These are phyloP conservation scores for Taphrina sp. DNA, from an alignment of 1,139 yeast genomes.

Conservation along the genomic window DNA sequence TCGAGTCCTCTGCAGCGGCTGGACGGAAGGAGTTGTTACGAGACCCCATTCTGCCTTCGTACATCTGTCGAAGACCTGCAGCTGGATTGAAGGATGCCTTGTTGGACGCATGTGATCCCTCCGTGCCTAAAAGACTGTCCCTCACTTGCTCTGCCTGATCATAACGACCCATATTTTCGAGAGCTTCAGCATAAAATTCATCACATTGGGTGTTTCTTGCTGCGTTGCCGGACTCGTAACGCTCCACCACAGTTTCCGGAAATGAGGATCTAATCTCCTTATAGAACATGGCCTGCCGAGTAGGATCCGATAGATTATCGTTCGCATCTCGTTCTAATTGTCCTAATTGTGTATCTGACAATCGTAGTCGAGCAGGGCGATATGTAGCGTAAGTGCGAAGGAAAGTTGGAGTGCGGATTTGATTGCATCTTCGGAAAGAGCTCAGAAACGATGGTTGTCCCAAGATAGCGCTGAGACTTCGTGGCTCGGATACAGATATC, in stretches of 20 bases:
- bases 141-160: slow-evolving; percentile 20
- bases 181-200: slow-evolving; percentile 51
- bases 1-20: background rate
- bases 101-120: background rate
- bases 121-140: slow-evolving; percentile 3
- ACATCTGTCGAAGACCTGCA: background rate
- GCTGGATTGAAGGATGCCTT: background rate
- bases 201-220: slow-evolving; percentile 78
- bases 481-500: too few species aligned
- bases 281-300: slow-evolving; percentile 74
- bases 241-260: slow-evolving; percentile 87
- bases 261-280: slow-evolving; percentile 71
- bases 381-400: background rate
- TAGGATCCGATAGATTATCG: slow-evolving; percentile 2
- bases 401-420: background rate
- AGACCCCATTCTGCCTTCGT: background rate
- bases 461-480: too few species aligned
- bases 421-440: too few species aligned
- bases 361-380: slow-evolving; percentile 6
- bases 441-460: too few species aligned
- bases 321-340: slow-evolving; percentile 18
- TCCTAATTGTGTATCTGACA: slow-evolving; percentile 5
- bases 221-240: slow-evolving; percentile 89
- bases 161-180: slow-evolving; percentile 14
- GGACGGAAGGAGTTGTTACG: background rate